Evolutionary conservation across 257 asterid species (phyloP), one percentile per base, ranked within the genome.

Genomic region (Haberlea rhodopensis): DNA sequence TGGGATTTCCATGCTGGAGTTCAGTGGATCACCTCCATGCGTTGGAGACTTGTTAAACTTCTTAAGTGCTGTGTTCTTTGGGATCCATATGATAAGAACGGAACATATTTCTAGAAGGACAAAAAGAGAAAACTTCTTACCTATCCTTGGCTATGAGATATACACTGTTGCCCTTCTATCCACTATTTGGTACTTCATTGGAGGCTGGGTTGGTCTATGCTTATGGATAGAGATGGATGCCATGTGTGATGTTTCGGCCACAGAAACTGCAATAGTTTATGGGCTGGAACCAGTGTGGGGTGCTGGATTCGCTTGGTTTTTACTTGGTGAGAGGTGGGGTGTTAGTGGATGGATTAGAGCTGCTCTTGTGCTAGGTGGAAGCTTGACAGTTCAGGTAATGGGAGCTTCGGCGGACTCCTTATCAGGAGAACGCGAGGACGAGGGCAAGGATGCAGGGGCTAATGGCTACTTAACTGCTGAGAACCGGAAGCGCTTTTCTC

Each of bases 321-420:
- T 84, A 29, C 96, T 88, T 60, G 96, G 94, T 51, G 96, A 88
- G 82, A 83, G 96, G 71, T 88, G 96, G 96, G 96, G 89, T 46
- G 6, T 80, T 58, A 68, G 40, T 63, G 94, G 94, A 58, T 88
- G 96, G 96, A 78, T 85, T 66, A 91, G 96, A 60, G 94, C 94
- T 60, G 85, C 87, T 70, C 77, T 88, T 63, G 86, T 88, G 51
- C 83, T 88, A 59, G 91, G 96, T 88, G 96, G 96, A 67, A 88
- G 94, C 71, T 75, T 85, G 64, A 84, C 86, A 2, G 96, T 88
- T 56, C 96, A 84, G 82, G 77, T 82, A 68, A 71, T 75, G 66
- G 96, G 87, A 56, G 87, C 86, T 60, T 60, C 64, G 19, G 74
- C 87, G 28, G 69, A 70, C 31, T 26, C 77, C 8, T 57, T 69